Conservation (phyloP, 495 filamentous ascomycete species). For the Penicillium riverlandense region DNA sequence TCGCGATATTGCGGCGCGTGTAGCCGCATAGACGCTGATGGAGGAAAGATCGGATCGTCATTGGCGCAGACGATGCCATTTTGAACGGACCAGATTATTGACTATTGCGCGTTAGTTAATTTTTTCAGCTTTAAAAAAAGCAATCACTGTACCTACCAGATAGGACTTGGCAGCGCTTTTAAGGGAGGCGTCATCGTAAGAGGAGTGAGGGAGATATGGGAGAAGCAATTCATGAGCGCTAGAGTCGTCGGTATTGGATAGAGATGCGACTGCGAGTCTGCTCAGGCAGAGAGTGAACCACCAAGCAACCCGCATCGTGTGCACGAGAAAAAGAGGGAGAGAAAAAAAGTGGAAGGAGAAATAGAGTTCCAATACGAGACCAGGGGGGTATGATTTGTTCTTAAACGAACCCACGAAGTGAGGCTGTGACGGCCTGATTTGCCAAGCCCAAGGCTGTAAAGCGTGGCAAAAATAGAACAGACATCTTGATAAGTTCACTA, state of each 20-base stretch:
- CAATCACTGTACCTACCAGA: conserved; percentile 12
- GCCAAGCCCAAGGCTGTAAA: no score
- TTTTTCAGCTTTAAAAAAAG: background rate
- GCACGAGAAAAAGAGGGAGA: background rate
- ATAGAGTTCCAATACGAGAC: no score
- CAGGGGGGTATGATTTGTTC: no score
- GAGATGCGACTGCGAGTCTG: conserved; percentile 8
- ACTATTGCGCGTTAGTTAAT: conserved; percentile 6
- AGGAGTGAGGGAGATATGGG: conserved; percentile 8
- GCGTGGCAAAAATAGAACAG: no score
- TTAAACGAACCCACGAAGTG: no score
- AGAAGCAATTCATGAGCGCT: conserved; percentile 19
- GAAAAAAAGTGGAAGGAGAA: background rate
- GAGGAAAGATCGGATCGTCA: conserved; percentile 35
- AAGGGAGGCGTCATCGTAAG: no score
- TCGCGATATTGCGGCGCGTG: conserved; percentile 16
- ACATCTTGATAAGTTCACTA: no score
- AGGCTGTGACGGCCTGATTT: no score
- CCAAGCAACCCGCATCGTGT: conserved; percentile 13
- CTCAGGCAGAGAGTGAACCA: conserved; percentile 7
- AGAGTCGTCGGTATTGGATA: conserved; percentile 4
- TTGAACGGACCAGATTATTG: conserved; percentile 31
- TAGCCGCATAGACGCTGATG: conserved; percentile 24
- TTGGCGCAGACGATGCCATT: conserved; percentile 38
- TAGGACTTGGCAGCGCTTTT: conserved; percentile 4